A percentile compares a stretch with the other conserved stretches of the same genome.
Conservation (phyloP, 2,329 filamentous ascomycete species). For the Monilinia aucupariae region DNA sequence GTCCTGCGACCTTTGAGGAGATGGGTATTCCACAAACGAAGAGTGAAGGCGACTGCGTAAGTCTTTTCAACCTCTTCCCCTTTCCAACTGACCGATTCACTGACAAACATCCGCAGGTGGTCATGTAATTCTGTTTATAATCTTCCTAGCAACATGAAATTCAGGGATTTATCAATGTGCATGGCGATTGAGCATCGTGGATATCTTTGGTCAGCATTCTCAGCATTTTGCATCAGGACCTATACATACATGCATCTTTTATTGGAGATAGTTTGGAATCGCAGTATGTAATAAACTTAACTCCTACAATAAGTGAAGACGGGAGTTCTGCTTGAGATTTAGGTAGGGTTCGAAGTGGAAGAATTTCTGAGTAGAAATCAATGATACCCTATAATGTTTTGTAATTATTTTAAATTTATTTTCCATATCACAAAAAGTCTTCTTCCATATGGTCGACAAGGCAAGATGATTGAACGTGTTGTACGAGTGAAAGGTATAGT, state of each 20-base stretch:
- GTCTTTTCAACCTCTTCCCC: conserved; percentile 17
- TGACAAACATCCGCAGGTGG: conserved; percentile 21
- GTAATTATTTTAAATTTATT: not conserved
- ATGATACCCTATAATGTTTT: not conserved
- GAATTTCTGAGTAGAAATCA: conserved; percentile 7
- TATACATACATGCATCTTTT: not conserved
- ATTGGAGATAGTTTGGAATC: not conserved
- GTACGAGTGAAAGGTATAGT: not conserved
- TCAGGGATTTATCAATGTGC: not conserved
- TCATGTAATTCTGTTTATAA: conserved; percentile 29
- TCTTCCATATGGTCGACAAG: not conserved
- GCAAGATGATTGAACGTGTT: not conserved
- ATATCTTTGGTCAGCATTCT: not conserved
- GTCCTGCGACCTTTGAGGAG: conserved; percentile 93
- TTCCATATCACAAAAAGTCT: not conserved
- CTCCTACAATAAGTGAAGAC: not conserved
- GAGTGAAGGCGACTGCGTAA: conserved; percentile 82
- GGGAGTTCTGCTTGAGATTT: not conserved
- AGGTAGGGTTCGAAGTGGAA: not conserved
- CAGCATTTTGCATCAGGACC: not conserved
- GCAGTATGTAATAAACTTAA: not conserved
- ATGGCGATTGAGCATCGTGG: not conserved
- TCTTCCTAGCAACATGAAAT: not conserved
- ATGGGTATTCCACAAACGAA: conserved; percentile 90
- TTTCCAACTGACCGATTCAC: not conserved